A percentile compares a stretch with the other conserved stretches of the same genome.
phyloP scores from a whole-genome alignment of 2,329 filamentous ascomycete genomes.

The Aspergillus puulaauensis region DNA sequence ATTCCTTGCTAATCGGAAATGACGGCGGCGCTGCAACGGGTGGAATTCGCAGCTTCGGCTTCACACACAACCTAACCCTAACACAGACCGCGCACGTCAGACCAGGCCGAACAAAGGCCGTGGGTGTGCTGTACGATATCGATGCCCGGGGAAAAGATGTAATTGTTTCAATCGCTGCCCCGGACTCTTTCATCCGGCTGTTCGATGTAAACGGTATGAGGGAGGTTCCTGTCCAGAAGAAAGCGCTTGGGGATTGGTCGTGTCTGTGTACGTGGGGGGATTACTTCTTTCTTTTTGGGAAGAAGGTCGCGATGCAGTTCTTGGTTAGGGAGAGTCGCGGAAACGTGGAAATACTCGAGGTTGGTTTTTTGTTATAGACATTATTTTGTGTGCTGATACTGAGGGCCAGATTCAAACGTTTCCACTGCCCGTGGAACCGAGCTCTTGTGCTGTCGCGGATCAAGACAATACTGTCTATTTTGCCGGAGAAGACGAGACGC shows the following conservation, averaged over 20 bases:
- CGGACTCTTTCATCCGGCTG: neutral
- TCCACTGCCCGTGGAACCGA: slow-evolving; percentile 41
- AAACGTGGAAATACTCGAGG: neutral
- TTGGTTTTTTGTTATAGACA: neutral
- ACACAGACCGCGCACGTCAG: neutral
- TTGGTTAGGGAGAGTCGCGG: neutral
- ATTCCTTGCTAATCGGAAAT: slow-evolving; percentile 2
- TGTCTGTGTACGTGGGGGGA: slow-evolving; percentile 1
- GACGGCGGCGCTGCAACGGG: slow-evolving; percentile 7
- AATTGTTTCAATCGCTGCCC: slow-evolving; percentile 1
- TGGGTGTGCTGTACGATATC: slow-evolving; percentile 3
- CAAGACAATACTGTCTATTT: slow-evolving; percentile 33
- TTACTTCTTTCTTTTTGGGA: slow-evolving; percentile 10
- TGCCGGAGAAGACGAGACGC: neutral
- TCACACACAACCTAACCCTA: neutral
- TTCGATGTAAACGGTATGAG: slow-evolving; percentile 1
- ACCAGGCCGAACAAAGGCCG: slow-evolving; percentile 7
- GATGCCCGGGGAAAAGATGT: neutral
- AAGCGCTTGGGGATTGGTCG: slow-evolving; percentile 10
- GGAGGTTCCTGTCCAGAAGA: slow-evolving; percentile 1
- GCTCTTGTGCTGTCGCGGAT: slow-evolving; percentile 44
- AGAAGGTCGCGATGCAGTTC: slow-evolving; percentile 9
- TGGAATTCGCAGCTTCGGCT: neutral
- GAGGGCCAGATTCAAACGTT: slow-evolving; percentile 39
- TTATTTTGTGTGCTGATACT: neutral